A percentile compares a stretch with the other conserved stretches of the same genome.
These are phyloP conservation scores for Hortiboletus campestris DNA, from an alignment of 768 basidiomycete species.

Conservation along the genomic window DNA sequence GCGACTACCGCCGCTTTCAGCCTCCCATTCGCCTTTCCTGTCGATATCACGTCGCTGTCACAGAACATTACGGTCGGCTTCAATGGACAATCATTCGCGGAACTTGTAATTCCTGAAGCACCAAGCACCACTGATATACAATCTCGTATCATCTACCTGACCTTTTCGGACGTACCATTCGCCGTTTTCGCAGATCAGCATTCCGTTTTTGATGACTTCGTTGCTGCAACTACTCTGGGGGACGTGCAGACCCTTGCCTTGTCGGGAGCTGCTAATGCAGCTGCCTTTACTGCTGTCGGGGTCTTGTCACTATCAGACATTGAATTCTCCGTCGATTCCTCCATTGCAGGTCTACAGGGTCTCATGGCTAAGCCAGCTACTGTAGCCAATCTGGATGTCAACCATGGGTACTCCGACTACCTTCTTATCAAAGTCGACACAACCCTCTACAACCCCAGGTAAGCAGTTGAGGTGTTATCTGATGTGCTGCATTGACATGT, in stretches of 20 bases:
- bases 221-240: slow-evolving; percentile 58
- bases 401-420: slow-evolving; percentile 62
- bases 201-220: slow-evolving; percentile 55
- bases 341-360: slow-evolving; percentile 63
- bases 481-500: slow-evolving; percentile 1
- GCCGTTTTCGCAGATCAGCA: slow-evolving; percentile 49
- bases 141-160: slow-evolving; percentile 56
- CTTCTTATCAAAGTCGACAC: slow-evolving; percentile 67
- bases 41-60: slow-evolving; percentile 61
- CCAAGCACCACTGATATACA: slow-evolving; percentile 61
- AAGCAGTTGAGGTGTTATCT: slow-evolving; percentile 3
- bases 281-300: slow-evolving; percentile 65
- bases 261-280: slow-evolving; percentile 53
- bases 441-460: slow-evolving; percentile 66
- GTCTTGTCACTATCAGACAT: slow-evolving; percentile 56
- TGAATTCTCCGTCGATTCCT: slow-evolving; percentile 54
- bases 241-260: slow-evolving; percentile 45
- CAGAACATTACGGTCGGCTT: slow-evolving; percentile 57
- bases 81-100: slow-evolving; percentile 54
- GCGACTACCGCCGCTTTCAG: slow-evolving; percentile 62
- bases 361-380: slow-evolving; percentile 55
- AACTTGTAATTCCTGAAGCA: slow-evolving; percentile 56
- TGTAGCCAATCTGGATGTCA: slow-evolving; percentile 60
- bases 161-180: slow-evolving; percentile 60
- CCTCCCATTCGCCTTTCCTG: slow-evolving; percentile 66